Base-by-base conservation (phyloP, 1,284 basidiomycete species). In the Apiotrichum mycotoxinovorans region DNA sequence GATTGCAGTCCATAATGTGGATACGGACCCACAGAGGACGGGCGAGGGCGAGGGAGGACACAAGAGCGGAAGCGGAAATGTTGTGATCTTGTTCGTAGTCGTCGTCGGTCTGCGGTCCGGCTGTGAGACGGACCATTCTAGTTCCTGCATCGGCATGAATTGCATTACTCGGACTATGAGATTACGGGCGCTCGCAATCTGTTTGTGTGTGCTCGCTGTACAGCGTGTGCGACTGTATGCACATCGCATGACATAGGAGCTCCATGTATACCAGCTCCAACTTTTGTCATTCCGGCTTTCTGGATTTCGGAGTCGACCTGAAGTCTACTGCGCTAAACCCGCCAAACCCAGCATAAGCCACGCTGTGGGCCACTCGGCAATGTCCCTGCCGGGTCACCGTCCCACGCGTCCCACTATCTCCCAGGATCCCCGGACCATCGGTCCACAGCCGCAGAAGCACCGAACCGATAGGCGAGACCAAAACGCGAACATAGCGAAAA, bases 101-200 rank as follows among this genome's bases (percentile, higher is more conserved):
- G 23, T 40, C 18, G 38, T 42, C 20, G 40, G 20, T 38, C 40
- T 42, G 30, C 12, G n/a, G n/a, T n/a, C n/a, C n/a, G 40, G 11
- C 40, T 26, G 43, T 23, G 12, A 27, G 15, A 15, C n/a, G 43
- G 26, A 26, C 14, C 25, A 27, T 46, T 46, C 30, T 23, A 48
- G 46, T 48, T 46, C 44, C 27, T 46, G 30, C 33, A 23, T 35
- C 33, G 10, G 46, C 46, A 48, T 48, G 46, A 48, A 48, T 46
- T 35, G 46, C 46, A 48, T 37, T 48, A 35, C 46, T 48, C 46
- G 8, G 26, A 45, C 7, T 10, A n/a, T 8, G 26, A 17, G 3
- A 22, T 10, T 25, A 22, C 15, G 18, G 5, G 8, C 20, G 38
- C 38, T n/a, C 38, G 34, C 34, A 17, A 35, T 17, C 3, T 17